These are phyloP conservation scores for Hemileccinum rubropunctum DNA, from an alignment of 768 basidiomycete genomes.

Conservation along the genomic window DNA sequence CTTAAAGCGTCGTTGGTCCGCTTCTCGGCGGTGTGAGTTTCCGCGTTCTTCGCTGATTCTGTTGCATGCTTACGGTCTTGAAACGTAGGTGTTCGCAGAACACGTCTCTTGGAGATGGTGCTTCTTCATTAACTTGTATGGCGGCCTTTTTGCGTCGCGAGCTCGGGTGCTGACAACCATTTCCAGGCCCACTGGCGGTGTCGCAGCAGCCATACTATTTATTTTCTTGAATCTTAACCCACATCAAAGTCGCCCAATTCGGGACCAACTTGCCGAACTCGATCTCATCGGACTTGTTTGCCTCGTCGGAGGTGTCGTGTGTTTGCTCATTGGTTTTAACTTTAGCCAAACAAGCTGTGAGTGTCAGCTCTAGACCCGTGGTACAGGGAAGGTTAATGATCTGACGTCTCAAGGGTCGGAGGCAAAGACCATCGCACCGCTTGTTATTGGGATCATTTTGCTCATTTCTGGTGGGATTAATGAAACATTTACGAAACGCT, in stretches of 20 bases:
- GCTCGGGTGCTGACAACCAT: not conserved
- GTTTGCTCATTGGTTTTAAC: slow-evolving; percentile 71
- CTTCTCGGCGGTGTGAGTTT: slow-evolving; percentile 70
- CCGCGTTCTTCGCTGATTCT: not conserved
- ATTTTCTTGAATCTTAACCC: slow-evolving; percentile 79
- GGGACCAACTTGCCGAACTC: slow-evolving; percentile 59
- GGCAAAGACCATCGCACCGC: slow-evolving; percentile 57
- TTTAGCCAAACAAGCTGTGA: slow-evolving; percentile 64
- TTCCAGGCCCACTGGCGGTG: slow-evolving; percentile 69
- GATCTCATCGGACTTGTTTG: slow-evolving; percentile 68
- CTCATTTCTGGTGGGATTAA: slow-evolving; percentile 53
- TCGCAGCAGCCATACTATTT: slow-evolving; percentile 61
- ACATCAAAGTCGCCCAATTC: slow-evolving; percentile 54
- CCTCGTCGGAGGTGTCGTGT: slow-evolving; percentile 62
- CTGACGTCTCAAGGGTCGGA: slow-evolving; percentile 45
- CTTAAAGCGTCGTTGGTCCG: slow-evolving; percentile 61
- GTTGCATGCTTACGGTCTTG: slow-evolving; percentile 1
- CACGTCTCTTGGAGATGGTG: slow-evolving; percentile 85
- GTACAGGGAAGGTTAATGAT: not conserved
- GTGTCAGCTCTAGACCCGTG: slow-evolving; percentile 19
- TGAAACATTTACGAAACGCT: slow-evolving; percentile 60
- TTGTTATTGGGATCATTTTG: slow-evolving; percentile 53
- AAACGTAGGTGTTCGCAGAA: slow-evolving; percentile 59
- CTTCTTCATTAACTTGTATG: slow-evolving; percentile 74
- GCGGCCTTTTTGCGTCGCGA: not conserved